Evolutionary conservation across 805 yeast genomes (phyloP).

Genomic region (Suhomyces emberorum): DNA sequence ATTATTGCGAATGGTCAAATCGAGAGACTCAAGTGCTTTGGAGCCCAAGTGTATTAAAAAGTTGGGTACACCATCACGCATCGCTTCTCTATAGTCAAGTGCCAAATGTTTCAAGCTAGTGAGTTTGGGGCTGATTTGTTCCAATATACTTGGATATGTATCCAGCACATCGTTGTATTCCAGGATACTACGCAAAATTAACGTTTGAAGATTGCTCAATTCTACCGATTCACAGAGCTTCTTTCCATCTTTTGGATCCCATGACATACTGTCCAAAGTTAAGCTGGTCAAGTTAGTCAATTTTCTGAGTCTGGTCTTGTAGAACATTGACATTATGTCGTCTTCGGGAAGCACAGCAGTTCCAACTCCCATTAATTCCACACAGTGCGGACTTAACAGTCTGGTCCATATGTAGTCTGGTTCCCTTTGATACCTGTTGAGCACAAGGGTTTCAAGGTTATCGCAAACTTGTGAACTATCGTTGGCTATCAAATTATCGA

Average conservation of each 20-base stretch:
- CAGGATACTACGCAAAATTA: constrained; percentile 33
- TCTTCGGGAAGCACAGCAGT: too few species aligned
- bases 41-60: constrained; percentile 24
- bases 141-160: constrained; percentile 18
- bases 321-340: too few species aligned
- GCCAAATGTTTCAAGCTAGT: constrained; percentile 22
- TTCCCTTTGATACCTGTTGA: constrained; percentile 16
- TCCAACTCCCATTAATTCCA: constrained; percentile 10
- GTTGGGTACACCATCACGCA: constrained; percentile 37
- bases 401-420: constrained; percentile 10
- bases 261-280: constrained; percentile 22
- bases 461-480: constrained; percentile 7
- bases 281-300: constrained; percentile 17
- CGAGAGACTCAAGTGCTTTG: constrained; percentile 29
- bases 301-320: constrained; percentile 11
- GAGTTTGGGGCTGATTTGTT: constrained; percentile 22
- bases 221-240: constrained; percentile 16
- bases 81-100: constrained; percentile 41
- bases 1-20: constrained; percentile 41
- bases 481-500: constrained; percentile 14
- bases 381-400: constrained; percentile 14
- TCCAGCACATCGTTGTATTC: constrained; percentile 26
- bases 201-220: constrained; percentile 18
- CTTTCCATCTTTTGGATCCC: constrained; percentile 20
- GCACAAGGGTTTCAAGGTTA: constrained; percentile 14